Conservation (phyloP, 2,329 filamentous ascomycete species). For the Pleomassaria siparia region DNA sequence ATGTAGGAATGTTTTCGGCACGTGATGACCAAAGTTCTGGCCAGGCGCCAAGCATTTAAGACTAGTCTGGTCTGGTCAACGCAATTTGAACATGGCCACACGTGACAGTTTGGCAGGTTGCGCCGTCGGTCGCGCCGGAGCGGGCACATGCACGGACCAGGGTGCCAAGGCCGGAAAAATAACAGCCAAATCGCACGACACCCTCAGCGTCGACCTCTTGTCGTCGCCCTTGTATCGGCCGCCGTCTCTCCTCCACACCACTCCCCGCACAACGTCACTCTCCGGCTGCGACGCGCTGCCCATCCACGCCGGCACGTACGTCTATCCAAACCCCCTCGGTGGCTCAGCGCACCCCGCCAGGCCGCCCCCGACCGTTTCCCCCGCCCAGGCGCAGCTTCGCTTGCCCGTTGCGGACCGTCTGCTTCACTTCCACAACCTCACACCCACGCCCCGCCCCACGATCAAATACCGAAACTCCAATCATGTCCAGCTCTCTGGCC, state of each 20-base stretch:
- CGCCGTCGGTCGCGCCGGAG: too few relatives aligned
- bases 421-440: neutral
- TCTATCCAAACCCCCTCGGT: slow-evolving; percentile 18
- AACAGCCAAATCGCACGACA: neutral
- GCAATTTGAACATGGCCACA: too few relatives aligned
- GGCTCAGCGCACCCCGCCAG: slow-evolving; percentile 14
- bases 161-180: slow-evolving; percentile 6
- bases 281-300: slow-evolving; percentile 13
- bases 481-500: slow-evolving; percentile 52
- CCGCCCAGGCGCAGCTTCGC: slow-evolving; percentile 15
- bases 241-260: slow-evolving; percentile 6
- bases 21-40: neutral
- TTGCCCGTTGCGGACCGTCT: slow-evolving; percentile 3
- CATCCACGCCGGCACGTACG: slow-evolving; percentile 5
- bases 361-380: slow-evolving; percentile 6
- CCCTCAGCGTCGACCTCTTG: slow-evolving; percentile 2
- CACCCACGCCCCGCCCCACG: slow-evolving; percentile 11
- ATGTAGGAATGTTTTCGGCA: neutral
- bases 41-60: too few relatives aligned
- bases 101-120: too few relatives aligned
- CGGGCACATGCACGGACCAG: neutral
- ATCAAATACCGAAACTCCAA: slow-evolving; percentile 51
- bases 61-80: too few relatives aligned
- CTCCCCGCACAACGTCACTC: slow-evolving; percentile 13
- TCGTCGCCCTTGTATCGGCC: slow-evolving; percentile 15